These are phyloP conservation scores for Calonectria leucothoes DNA, from an alignment of 2,329 filamentous ascomycete species.

Conservation along the genomic window DNA sequence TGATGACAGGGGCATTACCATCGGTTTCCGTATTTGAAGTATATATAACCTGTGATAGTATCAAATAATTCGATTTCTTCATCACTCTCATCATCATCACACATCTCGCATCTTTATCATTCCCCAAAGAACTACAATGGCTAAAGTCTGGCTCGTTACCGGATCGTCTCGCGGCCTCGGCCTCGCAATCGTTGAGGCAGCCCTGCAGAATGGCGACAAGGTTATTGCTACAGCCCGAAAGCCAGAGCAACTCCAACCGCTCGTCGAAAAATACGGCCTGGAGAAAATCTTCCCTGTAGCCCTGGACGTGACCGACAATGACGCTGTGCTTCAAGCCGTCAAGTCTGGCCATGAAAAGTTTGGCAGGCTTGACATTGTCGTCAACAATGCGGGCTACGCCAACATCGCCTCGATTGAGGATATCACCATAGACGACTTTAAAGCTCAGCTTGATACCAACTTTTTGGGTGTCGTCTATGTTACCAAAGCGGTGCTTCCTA, in stretches of 20 bases:
- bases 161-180: not conserved
- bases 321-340: conserved; percentile 48
- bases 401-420: conserved; percentile 64
- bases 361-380: conserved; percentile 67
- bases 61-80: not conserved
- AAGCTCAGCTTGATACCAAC: conserved; percentile 68
- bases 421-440: conserved; percentile 58
- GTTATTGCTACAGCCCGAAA: not conserved
- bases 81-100: not conserved
- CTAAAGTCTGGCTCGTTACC: not conserved
- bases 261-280: not conserved
- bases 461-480: conserved; percentile 68
- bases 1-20: too few relatives aligned
- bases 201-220: not conserved
- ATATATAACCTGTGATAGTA: not conserved
- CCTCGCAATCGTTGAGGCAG: not conserved
- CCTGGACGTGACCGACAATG: conserved; percentile 53
- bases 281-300: not conserved
- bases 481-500: conserved; percentile 55
- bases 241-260: not conserved
- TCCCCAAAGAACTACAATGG: not conserved
- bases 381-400: conserved; percentile 73
- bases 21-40: not conserved
- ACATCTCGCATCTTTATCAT: not conserved
- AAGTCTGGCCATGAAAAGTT: conserved; percentile 58